These are phyloP conservation scores for Pichia eremophila DNA, from an alignment of 805 yeast genomes.

Conservation along the genomic window DNA sequence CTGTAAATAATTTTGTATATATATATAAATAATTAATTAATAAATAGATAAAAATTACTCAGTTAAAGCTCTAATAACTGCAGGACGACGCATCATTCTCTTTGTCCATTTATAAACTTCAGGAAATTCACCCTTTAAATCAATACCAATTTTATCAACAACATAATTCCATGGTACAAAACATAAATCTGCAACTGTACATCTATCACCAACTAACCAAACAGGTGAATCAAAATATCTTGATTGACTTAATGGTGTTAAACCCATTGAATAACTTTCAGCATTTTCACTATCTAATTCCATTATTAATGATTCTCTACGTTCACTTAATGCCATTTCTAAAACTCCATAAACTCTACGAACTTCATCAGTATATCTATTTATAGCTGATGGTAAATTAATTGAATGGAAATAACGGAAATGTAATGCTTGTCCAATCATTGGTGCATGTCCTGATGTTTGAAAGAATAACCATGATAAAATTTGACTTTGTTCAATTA, in stretches of 20 bases:
- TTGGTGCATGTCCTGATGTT: slow-evolving; percentile 96
- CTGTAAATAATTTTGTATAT: slow-evolving; percentile 1
- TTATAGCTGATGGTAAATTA: slow-evolving; percentile 81
- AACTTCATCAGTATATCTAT: slow-evolving; percentile 85
- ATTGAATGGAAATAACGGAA: slow-evolving; percentile 85
- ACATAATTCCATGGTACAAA: slow-evolving; percentile 98
- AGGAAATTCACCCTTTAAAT: slow-evolving; percentile 79
- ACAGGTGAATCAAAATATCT: slow-evolving; percentile 88
- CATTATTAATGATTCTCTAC: slow-evolving; percentile 83
- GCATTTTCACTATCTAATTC: slow-evolving; percentile 83
- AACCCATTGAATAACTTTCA: slow-evolving; percentile 78
- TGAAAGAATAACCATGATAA: slow-evolving; percentile 89
- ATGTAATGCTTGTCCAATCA: slow-evolving; percentile 95
- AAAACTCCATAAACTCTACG: slow-evolving; percentile 88
- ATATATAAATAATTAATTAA: neutral
- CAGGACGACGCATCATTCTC: slow-evolving; percentile 91
- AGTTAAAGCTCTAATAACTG: slow-evolving; percentile 69
- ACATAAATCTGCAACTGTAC: slow-evolving; percentile 81
- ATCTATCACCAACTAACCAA: slow-evolving; percentile 84
- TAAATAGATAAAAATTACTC: neutral
- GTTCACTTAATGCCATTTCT: slow-evolving; percentile 90
- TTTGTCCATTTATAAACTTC: slow-evolving; percentile 96
- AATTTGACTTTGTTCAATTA: slow-evolving; percentile 75
- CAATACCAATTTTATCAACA: slow-evolving; percentile 85
- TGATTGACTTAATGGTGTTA: slow-evolving; percentile 77